These are phyloP conservation scores for Ceratocystis colombiana DNA, from an alignment of 2,329 filamentous ascomycete genomes.

Conservation along the genomic window DNA sequence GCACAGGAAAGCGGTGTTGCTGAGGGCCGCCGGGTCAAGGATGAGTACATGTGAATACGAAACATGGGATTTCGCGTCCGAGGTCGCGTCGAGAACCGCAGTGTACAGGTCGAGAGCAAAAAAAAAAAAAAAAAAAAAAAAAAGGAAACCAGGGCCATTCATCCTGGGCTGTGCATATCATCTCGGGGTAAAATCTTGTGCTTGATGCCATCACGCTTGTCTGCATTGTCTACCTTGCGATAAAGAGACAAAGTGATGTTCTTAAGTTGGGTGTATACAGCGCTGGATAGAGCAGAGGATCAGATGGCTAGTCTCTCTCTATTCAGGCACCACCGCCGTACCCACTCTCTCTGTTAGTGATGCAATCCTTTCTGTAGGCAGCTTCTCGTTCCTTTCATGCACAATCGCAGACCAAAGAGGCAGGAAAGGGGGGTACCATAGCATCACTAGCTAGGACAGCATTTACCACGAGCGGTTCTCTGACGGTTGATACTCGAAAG, in stretches of 20 bases:
- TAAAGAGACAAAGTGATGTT: background rate
- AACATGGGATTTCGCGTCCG: background rate
- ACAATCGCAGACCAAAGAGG: background rate
- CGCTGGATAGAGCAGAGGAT: background rate
- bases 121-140: background rate
- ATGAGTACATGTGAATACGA: slow-evolving; percentile 50
- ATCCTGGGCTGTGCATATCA: background rate
- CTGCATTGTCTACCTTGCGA: background rate
- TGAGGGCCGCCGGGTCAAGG: slow-evolving; percentile 53
- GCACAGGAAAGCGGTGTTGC: slow-evolving; percentile 27
- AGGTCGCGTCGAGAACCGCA: background rate
- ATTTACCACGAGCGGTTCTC: background rate
- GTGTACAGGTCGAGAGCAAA: background rate
- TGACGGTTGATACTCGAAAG: background rate
- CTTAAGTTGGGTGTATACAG: background rate
- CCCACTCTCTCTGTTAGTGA: background rate
- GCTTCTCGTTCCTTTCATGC: background rate
- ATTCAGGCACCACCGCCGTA: slow-evolving; percentile 5
- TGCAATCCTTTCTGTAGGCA: background rate
- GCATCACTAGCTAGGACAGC: background rate
- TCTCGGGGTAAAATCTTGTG: background rate
- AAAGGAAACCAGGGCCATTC: background rate
- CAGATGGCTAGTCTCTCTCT: background rate
- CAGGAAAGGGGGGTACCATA: background rate
- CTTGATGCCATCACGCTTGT: slow-evolving; percentile 8